Percentiles rank a stretch among this genome's conserved stretches.
Evolutionary conservation across 108 stramenopile genomes (phyloP).

Genomic region (Nitzschia inconspicua): DNA sequence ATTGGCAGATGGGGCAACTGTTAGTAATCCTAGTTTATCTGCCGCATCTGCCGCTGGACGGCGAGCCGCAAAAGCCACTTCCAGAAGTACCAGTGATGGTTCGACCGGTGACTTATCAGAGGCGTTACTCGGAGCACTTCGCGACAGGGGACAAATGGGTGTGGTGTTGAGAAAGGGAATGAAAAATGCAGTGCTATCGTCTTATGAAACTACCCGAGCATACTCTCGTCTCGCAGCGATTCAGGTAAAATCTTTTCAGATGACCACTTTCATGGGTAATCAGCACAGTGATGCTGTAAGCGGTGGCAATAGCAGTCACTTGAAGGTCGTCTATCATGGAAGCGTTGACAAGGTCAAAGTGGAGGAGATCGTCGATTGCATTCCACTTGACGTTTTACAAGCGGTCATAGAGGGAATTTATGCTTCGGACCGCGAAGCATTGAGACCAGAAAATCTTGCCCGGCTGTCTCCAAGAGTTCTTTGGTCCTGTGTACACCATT

Average conservation of each 20-base stretch:
- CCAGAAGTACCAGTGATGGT: constrained; percentile 1
- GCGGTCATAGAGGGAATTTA: constrained; percentile 63
- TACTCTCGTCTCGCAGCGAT: constrained; percentile 68
- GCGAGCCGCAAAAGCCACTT: background rate
- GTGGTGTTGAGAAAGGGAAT: constrained; percentile 68
- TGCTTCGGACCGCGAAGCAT: constrained; percentile 48
- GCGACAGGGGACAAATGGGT: constrained; percentile 50
- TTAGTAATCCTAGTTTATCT: constrained; percentile 11
- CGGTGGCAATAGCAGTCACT: constrained; percentile 11
- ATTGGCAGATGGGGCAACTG: constrained; percentile 37
- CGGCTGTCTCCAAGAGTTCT: constrained; percentile 72
- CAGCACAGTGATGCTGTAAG: constrained; percentile 9
- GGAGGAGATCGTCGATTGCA: constrained; percentile 66
- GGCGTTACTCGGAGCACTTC: constrained; percentile 55
- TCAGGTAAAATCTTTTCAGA: constrained; percentile 36
- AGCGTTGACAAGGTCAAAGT: constrained; percentile 57
- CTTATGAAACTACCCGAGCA: constrained; percentile 75
- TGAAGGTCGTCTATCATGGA: constrained; percentile 55
- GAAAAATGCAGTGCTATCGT: constrained; percentile 72
- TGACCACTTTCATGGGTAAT: constrained; percentile 7
- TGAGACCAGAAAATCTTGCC: constrained; percentile 68
- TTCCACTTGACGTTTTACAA: constrained; percentile 56
- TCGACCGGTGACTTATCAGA: constrained; percentile 55
- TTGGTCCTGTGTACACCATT: constrained; percentile 63
- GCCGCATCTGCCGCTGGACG: background rate